Evolutionary conservation across 23 red algal genomes (phyloP).

Genomic region (Pyropia haitanensis): DNA sequence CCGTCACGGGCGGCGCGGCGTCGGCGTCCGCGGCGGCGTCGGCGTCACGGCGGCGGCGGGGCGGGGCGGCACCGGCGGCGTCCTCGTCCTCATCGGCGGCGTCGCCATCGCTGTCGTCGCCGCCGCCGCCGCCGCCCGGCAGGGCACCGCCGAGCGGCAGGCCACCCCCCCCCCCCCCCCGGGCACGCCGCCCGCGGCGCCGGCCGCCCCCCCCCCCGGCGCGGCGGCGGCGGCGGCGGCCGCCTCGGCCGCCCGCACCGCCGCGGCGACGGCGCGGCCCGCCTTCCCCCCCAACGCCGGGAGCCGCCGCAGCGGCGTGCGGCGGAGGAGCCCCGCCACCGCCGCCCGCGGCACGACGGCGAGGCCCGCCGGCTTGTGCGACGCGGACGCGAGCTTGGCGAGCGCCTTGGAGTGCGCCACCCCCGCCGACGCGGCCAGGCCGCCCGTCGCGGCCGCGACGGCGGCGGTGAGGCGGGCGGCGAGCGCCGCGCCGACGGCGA

Average conservation of each 20-base stretch:
- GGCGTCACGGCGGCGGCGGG: too few relatives aligned
- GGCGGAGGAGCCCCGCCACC: constrained; percentile 32
- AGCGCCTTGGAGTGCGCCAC: constrained; percentile 80
- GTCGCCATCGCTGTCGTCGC: too few relatives aligned
- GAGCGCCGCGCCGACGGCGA: constrained; percentile 41
- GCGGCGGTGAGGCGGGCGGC: constrained; percentile 22
- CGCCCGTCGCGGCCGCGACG: constrained; percentile 22
- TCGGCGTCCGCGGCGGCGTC: too few relatives aligned
- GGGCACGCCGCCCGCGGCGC: constrained; percentile 8
- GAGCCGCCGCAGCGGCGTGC: constrained; percentile 45
- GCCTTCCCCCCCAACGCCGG: constrained; percentile 82
- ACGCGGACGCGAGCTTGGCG: constrained; percentile 80
- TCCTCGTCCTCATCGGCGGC: too few relatives aligned
- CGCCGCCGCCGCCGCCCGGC: not conserved
- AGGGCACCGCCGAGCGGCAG: constrained; percentile 30
- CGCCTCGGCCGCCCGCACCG: constrained; percentile 1
- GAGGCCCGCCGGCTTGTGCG: constrained; percentile 82
- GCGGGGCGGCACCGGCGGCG: too few relatives aligned
- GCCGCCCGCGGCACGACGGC: constrained; percentile 49
- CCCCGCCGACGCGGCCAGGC: constrained; percentile 70
- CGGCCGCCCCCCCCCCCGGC: constrained; percentile 22
- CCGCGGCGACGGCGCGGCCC: constrained; percentile 12
- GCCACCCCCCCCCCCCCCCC: constrained; percentile 10
- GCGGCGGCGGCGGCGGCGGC: constrained; percentile 6
- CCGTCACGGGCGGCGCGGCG: not conserved